phyloP scores from a whole-genome alignment of 2,329 filamentous ascomycete genomes.

The Neonectria neomacrospora region DNA sequence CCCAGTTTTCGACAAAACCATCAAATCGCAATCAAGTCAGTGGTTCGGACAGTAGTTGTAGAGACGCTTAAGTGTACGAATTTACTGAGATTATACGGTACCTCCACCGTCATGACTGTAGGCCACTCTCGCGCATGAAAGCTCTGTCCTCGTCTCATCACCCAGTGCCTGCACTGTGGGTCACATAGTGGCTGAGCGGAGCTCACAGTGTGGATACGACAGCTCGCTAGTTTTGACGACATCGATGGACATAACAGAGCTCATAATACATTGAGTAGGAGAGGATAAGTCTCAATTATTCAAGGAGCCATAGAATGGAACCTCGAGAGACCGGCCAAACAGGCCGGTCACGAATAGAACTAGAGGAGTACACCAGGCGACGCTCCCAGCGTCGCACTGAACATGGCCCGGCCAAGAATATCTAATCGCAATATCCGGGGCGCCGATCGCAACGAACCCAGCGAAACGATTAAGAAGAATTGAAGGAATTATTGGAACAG shows the following conservation, averaged over 20 bases:
- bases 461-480: slow-evolving; percentile 53
- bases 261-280: background rate
- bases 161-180: background rate
- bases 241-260: background rate
- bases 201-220: background rate
- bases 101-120: no score
- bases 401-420: slow-evolving; percentile 50
- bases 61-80: no score
- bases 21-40: no score
- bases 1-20: no score
- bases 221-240: slow-evolving; percentile 8
- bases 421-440: slow-evolving; percentile 58
- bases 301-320: slow-evolving; percentile 28
- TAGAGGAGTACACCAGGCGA: slow-evolving; percentile 45
- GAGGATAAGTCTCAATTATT: slow-evolving; percentile 39
- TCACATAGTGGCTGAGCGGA: background rate
- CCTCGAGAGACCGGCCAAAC: slow-evolving; percentile 32
- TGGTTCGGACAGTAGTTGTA: no score
- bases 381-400: slow-evolving; percentile 43
- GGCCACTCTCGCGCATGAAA: background rate
- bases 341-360: slow-evolving; percentile 37
- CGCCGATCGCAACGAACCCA: slow-evolving; percentile 55
- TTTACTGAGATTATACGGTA: no score
- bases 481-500: slow-evolving; percentile 55
- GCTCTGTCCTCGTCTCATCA: background rate